Evolutionary conservation across 2,329 filamentous ascomycete species (phyloP).

Genomic region (Pyrenochaeta sp.): DNA sequence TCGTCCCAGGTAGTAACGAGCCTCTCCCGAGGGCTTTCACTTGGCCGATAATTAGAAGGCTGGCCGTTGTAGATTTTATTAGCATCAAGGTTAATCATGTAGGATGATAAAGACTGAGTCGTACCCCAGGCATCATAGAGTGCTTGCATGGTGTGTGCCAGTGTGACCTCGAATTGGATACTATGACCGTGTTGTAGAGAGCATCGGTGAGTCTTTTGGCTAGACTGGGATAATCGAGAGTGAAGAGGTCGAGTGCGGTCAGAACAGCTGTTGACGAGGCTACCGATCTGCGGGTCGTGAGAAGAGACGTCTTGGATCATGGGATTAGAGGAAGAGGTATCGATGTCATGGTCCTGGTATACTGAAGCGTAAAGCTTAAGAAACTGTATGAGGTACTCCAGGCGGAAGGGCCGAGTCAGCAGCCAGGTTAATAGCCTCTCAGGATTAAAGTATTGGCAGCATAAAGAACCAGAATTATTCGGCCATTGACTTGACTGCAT

Average conservation of each 20-base stretch:
- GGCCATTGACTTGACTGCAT: no score
- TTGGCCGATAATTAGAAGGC: background rate
- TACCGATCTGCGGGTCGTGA: background rate
- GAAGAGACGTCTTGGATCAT: constrained; percentile 6
- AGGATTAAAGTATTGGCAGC: no score
- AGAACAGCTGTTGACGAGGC: background rate
- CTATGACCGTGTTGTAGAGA: constrained; percentile 7
- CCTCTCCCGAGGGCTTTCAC: background rate
- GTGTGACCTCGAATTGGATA: constrained; percentile 2
- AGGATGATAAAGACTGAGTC: background rate
- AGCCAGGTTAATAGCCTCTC: no score
- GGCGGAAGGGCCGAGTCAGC: no score
- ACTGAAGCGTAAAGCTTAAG: background rate
- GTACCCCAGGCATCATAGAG: constrained; percentile 3
- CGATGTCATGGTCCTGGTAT: constrained; percentile 1
- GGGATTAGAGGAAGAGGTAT: constrained; percentile 5
- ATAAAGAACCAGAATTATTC: no score
- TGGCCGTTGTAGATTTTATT: background rate
- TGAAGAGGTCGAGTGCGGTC: constrained; percentile 8
- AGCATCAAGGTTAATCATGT: background rate
- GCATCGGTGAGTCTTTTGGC: constrained; percentile 5
- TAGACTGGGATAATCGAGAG: constrained; percentile 1
- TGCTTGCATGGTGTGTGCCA: background rate
- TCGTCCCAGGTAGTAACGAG: background rate
- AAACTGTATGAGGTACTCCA: no score